Evolutionary conservation across 352 stramenopile species (phyloP).

Genomic region (Globisporangium lucens): DNA sequence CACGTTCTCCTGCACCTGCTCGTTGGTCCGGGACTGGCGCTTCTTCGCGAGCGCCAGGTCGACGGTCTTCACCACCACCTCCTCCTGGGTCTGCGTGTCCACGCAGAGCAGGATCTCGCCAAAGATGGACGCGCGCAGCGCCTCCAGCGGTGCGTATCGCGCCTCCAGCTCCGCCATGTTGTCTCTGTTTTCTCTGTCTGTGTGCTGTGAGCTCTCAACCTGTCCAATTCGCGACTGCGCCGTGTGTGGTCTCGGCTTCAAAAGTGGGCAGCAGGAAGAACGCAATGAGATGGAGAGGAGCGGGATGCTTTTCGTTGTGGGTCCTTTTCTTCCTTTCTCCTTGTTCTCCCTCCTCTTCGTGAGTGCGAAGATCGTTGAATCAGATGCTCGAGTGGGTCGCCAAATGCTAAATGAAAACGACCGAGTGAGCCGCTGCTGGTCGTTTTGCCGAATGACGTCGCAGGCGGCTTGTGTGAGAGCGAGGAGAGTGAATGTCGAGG

Average conservation of each 20-base stretch:
- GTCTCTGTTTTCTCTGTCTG: background rate
- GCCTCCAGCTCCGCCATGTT: constrained; percentile 9
- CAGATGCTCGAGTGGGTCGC: background rate
- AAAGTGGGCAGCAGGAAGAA: background rate
- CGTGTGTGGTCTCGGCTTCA: background rate
- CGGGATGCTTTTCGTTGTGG: background rate
- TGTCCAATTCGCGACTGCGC: constrained; percentile 1
- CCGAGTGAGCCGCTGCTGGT: background rate
- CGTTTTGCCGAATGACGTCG: background rate
- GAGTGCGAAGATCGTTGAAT: background rate
- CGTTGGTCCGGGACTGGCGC: constrained; percentile 45
- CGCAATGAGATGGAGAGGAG: constrained; percentile 2
- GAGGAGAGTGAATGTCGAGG: constrained; percentile 1
- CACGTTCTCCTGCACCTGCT: constrained; percentile 64
- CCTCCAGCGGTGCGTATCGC: constrained; percentile 45
- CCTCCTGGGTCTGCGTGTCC: constrained; percentile 48
- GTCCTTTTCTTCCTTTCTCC: background rate
- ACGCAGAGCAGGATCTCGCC: constrained; percentile 65
- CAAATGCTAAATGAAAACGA: background rate
- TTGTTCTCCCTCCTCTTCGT: background rate
- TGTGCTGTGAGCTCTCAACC: background rate
- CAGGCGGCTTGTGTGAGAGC: background rate
- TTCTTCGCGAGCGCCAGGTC: constrained; percentile 54
- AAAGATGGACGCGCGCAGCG: constrained; percentile 59
- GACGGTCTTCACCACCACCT: constrained; percentile 72